Conservation (phyloP, 306 rosid species). For the Casuarina cunninghamiana region DNA sequence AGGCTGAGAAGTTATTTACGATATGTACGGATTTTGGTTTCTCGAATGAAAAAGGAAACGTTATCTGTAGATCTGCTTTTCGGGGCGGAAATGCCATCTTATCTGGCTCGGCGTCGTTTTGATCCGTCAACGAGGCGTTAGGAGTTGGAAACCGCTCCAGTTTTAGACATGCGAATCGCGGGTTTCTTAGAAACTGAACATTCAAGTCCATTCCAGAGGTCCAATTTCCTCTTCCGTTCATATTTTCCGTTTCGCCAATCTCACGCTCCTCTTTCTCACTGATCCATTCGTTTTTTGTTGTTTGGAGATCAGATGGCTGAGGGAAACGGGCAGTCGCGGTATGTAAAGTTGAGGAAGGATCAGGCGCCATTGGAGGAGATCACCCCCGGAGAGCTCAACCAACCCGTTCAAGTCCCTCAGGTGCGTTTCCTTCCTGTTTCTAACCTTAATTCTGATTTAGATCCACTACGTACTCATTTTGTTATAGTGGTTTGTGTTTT, state of each 20-base stretch:
- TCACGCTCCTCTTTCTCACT: not conserved
- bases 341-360: constrained; percentile 55
- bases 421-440: not conserved
- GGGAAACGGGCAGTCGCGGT: constrained; percentile 40
- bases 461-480: not conserved
- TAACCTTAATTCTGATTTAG: not conserved
- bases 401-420: constrained; percentile 69
- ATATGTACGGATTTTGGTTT: no score
- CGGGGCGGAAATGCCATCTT: no score
- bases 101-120: not conserved
- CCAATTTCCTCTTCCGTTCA: not conserved
- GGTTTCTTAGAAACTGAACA: not conserved
- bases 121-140: not conserved
- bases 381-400: constrained; percentile 69
- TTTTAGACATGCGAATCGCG: no score
- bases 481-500: not conserved
- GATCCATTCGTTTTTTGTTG: not conserved
- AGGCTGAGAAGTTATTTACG: no score
- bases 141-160: not conserved
- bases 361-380: constrained; percentile 55
- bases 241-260: not conserved
- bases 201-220: not conserved
- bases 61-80: no score
- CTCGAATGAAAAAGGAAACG: no score
- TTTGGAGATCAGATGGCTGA: constrained; percentile 44